Base-by-base conservation (phyloP, 2,329 filamentous ascomycete species). In the Raffaelea deltoideospora region DNA sequence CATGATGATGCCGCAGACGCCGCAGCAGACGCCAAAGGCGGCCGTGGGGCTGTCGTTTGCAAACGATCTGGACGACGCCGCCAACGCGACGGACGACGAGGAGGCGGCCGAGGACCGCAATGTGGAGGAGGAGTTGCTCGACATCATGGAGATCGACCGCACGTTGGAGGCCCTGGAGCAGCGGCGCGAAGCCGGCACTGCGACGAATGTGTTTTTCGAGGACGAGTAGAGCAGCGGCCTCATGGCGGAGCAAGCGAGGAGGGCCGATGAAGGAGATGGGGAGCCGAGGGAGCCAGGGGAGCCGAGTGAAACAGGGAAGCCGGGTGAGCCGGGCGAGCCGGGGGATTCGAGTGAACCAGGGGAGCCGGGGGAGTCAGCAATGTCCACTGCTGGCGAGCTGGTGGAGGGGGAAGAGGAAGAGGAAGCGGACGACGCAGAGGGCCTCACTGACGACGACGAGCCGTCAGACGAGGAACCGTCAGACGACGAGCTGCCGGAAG, bases 121-220 rank as follows among this genome's bases (percentile, higher is more conserved):
- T 38, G 60, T 74, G 11, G 71, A 76, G 48, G 60, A 63, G 22
- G 71, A 76, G 52, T 68, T 76, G 60, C 58, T 79, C 45, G 72
- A 76, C 49, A 72, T 79, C 31, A 69, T 76, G 63, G 72, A 73
- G 45, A 75, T 79, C 47, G 74, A 79, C 45, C 65, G 69, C 40
- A 68, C 65, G 34, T 52, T 79, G 36, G 64, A 71, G 33, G 60
- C 56, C 34, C 59, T 79, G 67, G 65, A 73, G 37, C 58, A 53
- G 28, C 60, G 61, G 24, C 56, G 64, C 32, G 60, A 59, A 24
- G 58, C 56, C 37, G 65, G 63, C 10, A n/a, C n/a, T n/a, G 31
- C 31, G n/a, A 39, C 34, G 15, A 41, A 47, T n/a, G 44, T 48
- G 19, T 49, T 48, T 31, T 47, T 45, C 29, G 44, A 47, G 39